A percentile compares a stretch with the other conserved stretches of the same genome.
These are phyloP conservation scores for Primulina tabacum DNA, from an alignment of 257 asterid genomes.

Conservation along the genomic window DNA sequence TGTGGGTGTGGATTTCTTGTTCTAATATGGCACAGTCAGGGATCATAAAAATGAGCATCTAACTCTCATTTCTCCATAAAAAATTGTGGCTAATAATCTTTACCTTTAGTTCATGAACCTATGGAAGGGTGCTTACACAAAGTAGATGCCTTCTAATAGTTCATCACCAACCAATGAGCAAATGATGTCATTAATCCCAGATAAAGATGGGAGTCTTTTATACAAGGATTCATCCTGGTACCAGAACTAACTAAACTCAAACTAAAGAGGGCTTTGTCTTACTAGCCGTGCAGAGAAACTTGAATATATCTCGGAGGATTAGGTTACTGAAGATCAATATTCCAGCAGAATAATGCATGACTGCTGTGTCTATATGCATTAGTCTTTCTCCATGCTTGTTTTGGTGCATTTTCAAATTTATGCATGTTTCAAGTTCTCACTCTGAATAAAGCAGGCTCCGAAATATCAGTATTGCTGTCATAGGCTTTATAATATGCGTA, in stretches of 20 bases:
- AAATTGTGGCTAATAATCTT: constrained; percentile 1
- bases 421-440: background rate
- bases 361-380: no score
- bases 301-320: no score
- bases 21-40: background rate
- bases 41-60: background rate
- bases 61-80: background rate
- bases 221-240: background rate
- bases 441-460: background rate
- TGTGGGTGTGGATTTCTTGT: constrained; percentile 7
- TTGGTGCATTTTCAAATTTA: background rate
- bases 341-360: no score
- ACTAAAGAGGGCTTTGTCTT: background rate
- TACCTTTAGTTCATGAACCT: background rate
- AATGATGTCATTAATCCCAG: background rate
- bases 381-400: background rate
- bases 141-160: constrained; percentile 7
- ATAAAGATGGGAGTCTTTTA: background rate
- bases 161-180: background rate
- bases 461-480: background rate
- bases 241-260: background rate
- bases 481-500: background rate
- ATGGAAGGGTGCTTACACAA: background rate
- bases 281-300: no score
- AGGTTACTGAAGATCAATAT: no score